Percentiles rank a stretch among this genome's conserved stretches.
Conservation (phyloP, 2,329 filamentous ascomycete genomes). For the Chrysoporthe austroafricana region DNA sequence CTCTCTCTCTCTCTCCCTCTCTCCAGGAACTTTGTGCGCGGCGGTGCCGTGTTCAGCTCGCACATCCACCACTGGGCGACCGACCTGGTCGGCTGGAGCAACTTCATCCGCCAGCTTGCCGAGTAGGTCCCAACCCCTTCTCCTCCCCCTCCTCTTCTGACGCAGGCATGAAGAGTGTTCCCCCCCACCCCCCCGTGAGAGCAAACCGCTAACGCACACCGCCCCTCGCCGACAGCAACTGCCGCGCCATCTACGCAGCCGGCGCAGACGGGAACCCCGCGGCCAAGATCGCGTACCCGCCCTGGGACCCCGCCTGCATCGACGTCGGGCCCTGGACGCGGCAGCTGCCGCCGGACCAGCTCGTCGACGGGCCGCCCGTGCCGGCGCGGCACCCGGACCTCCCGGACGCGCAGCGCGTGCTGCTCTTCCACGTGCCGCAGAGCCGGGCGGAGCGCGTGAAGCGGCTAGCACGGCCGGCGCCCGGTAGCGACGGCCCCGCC, state of each 20-base stretch:
- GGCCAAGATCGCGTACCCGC: conserved; percentile 33
- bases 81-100: conserved; percentile 46
- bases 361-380: conserved; percentile 36
- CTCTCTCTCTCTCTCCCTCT: background rate
- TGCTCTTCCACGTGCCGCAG: conserved; percentile 48
- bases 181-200: background rate
- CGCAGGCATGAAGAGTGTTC: too few species aligned
- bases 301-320: conserved; percentile 42
- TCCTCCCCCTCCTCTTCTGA: too few species aligned
- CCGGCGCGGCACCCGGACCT: conserved; percentile 34
- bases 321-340: conserved; percentile 39
- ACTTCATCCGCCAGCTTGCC: conserved; percentile 43
- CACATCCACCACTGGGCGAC: conserved; percentile 48
- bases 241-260: conserved; percentile 36
- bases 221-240: conserved; percentile 35
- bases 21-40: conserved; percentile 41
- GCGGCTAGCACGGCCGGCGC: conserved; percentile 3
- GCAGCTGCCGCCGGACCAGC: conserved; percentile 28
- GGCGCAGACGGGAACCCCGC: background rate
- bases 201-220: background rate
- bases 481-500: background rate
- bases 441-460: conserved; percentile 47
- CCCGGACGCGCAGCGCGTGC: conserved; percentile 28
- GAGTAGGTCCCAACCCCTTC: conserved; percentile 31
- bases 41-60: conserved; percentile 46